phyloP scores from a whole-genome alignment of 2,329 filamentous ascomycete species.

The Cladophialophora carrionii region DNA sequence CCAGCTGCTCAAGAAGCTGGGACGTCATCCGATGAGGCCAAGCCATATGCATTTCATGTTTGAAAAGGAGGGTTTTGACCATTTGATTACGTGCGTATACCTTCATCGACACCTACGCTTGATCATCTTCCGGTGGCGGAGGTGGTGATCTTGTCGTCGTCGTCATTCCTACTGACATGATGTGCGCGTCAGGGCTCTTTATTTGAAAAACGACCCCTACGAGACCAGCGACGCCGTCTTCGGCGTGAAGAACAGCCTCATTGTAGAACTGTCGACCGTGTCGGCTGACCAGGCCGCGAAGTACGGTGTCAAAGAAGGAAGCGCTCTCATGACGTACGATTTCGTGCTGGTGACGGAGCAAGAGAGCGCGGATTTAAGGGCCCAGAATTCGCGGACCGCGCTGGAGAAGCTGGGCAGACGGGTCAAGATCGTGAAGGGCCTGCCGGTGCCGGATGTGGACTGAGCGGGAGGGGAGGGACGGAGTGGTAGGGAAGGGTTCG shows the following conservation, averaged over 20 bases:
- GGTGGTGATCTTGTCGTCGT: neutral
- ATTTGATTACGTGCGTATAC: conserved; percentile 79
- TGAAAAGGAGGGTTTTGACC: conserved; percentile 75
- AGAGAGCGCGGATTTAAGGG: conserved; percentile 68
- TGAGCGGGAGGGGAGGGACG: neutral
- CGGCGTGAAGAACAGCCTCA: conserved; percentile 42
- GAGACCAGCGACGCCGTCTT: conserved; percentile 42
- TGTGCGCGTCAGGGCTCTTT: conserved; percentile 38
- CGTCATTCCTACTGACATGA: neutral
- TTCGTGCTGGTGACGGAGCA: conserved; percentile 51
- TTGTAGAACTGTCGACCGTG: conserved; percentile 40
- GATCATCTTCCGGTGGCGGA: neutral
- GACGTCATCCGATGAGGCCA: conserved; percentile 77
- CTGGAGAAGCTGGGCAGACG: conserved; percentile 67
- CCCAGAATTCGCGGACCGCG: conserved; percentile 68
- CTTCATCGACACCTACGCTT: conserved; percentile 55
- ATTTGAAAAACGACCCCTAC: conserved; percentile 41
- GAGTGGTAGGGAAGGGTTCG: neutral
- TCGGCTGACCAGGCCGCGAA: conserved; percentile 38
- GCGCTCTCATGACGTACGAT: conserved; percentile 37
- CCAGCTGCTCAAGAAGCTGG: conserved; percentile 65
- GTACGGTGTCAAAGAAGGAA: conserved; percentile 39
- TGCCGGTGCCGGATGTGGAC: conserved; percentile 73
- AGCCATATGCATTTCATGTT: conserved; percentile 90
- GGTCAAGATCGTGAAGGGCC: conserved; percentile 73